Base-by-base conservation (phyloP, 2,329 filamentous ascomycete species). In the Xylaria sp. region DNA sequence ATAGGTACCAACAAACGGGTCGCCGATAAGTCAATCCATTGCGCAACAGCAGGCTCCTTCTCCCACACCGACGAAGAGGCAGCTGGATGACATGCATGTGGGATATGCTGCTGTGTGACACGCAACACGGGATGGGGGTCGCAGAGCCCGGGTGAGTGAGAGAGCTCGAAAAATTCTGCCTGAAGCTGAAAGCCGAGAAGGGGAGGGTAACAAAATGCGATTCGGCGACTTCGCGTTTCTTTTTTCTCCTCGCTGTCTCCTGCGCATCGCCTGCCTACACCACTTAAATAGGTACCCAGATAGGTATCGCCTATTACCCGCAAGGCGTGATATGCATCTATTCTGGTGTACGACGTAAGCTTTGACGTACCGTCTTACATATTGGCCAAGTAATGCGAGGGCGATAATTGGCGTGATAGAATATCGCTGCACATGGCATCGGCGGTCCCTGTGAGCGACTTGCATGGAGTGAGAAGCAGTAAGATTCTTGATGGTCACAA, bases 261-360 rank as follows among this genome's bases (percentile, higher is more conserved):
- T 42, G 50, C 47, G 21, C 21, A 27, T 50, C 4, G 21, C 47
- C 47, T 12, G 47, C 47, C 21, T 27, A 6, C 47, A 9, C 9
- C 12, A 50, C 19, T 21, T 1, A 24, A 4, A 19, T 5, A 2
- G n/a, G 47, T 47, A 14, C 42, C 24, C 11, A 30, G 21, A 19
- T 17, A 27, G 21, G n/a, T 19, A 47, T 47, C 21, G 36, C 12
- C 21, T 39, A 51, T 42, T 36, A 36, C 34, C 34, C 34, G 1
- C 34, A 36, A 36, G 34, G 58, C 58, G 45, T 24, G 27, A 48
- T 36, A 12, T 4, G n/a, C 9, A n/a, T 27, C 14, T 5, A 21
- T 47, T 60, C 8, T n/a, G 21, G n/a, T 17, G 50, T 64, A 45
- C 60, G 27, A 67, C 68, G 68, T 69, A 64, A 69, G 68, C 68